Evolutionary conservation across 257 asterid genomes (phyloP), one percentile per base, ranked within the genome.

Genomic region (Nicotiana attenuata): DNA sequence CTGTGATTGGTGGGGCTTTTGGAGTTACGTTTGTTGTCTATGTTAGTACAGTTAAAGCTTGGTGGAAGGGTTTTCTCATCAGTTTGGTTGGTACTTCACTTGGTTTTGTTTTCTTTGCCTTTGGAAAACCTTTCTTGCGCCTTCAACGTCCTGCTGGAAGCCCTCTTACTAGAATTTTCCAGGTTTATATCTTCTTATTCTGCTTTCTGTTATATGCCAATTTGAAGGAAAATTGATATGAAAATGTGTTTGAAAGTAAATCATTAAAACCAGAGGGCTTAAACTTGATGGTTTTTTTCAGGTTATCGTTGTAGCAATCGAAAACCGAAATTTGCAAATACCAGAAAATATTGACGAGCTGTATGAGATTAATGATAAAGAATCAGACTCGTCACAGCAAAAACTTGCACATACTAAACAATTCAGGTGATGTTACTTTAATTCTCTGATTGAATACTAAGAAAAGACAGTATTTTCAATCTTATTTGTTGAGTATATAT

Each of bases 11-110:
- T 14, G 81, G 91, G 1, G 64, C 89, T 0, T 9, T 96, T 8
- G 99, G 99, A 0, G 93, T 90, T 3, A 94, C 98, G 0, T 84
- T 94, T n/a, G 76, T 96, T 2, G 99, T 94, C 8, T 93, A 91
- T 86, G 87, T 94, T 0, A 85, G 97, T 10, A 91, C 96, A 1
- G 87, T 88, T 45, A 87, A 90, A 0, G 85, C 87, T 22, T 96
- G 97, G 97, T 94, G 98, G 99, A 91, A 88, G 76, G 96, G 97
- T 14, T 96, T 94, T 56, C 93, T 96, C 55, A 90, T 92, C 45
- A 82, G 88, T 16, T 69, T 88, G 3, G 73, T 89, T 3, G 88
- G 83, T 7, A 29, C 90, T 0, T 67, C 78, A 0, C 7, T 89
- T 9, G 98, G 93, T 11, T 90, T 86, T 35, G 13, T 83, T 0